phyloP scores from a whole-genome alignment of 805 yeast species.

The Cephaloascus fragrans region DNA sequence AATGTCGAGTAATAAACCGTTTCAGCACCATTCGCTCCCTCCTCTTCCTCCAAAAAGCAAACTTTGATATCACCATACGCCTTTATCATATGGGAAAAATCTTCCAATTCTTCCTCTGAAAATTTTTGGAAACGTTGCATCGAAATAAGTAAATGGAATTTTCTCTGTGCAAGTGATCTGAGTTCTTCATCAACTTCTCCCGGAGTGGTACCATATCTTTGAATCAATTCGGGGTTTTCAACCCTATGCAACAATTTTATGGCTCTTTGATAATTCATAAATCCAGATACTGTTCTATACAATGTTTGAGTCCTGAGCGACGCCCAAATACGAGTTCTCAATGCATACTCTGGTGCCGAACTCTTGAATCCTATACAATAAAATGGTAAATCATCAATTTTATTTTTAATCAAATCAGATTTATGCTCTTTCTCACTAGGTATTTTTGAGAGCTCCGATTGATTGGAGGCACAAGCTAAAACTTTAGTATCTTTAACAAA shows the following conservation, averaged over 20 bases:
- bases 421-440: not conserved
- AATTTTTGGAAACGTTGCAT: conserved; percentile 79
- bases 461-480: conserved; percentile 2
- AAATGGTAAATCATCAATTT: conserved; percentile 56
- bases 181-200: conserved; percentile 1
- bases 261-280: conserved; percentile 70
- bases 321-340: conserved; percentile 82
- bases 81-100: conserved; percentile 55
- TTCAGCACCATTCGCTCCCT: conserved; percentile 26
- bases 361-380: conserved; percentile 66
- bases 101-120: conserved; percentile 52
- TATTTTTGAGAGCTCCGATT: not conserved
- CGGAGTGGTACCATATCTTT: conserved; percentile 9
- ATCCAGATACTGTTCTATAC: conserved; percentile 77
- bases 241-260: conserved; percentile 57
- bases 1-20: conserved; percentile 54
- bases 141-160: conserved; percentile 72
- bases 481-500: conserved; percentile 71
- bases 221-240: conserved; percentile 50
- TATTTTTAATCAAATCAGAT: conserved; percentile 19
- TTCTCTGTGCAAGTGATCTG: conserved; percentile 52
- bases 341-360: conserved; percentile 49
- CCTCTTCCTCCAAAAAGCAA: conserved; percentile 46
- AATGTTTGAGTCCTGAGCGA: conserved; percentile 77
- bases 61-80: conserved; percentile 63